Percentiles rank a stretch among this genome's conserved stretches.
Evolutionary conservation across 306 rosid species (phyloP).

Genomic region (Acacia crassicarpa): DNA sequence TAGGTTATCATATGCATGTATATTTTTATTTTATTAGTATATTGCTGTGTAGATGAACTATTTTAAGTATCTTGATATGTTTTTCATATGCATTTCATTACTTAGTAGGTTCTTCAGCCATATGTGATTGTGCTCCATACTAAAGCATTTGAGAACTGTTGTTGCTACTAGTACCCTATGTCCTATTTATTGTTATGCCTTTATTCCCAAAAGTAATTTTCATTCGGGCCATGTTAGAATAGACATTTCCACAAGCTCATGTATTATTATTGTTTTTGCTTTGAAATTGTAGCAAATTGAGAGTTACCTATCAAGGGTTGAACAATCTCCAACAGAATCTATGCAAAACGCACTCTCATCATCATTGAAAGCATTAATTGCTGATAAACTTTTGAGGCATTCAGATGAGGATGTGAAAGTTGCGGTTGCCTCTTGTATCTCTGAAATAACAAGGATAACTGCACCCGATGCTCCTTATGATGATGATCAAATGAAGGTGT

Average conservation of each 20-base stretch:
- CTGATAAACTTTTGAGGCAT: conserved; percentile 60
- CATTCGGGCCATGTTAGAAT: background rate
- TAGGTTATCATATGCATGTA: background rate
- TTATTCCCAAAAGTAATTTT: background rate
- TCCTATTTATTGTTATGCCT: background rate
- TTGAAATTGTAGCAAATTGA: conserved; percentile 58
- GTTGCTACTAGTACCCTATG: background rate
- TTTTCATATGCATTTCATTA: background rate
- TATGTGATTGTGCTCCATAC: background rate
- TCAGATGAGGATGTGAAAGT: conserved; percentile 72
- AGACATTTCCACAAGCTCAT: conserved; percentile 20
- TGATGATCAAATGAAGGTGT: conserved; percentile 91
- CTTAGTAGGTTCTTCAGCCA: background rate
- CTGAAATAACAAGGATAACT: conserved; percentile 88
- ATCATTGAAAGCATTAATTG: conserved; percentile 58
- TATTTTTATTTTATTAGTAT: background rate
- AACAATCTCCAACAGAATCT: conserved; percentile 69
- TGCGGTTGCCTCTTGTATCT: conserved; percentile 83
- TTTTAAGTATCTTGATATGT: background rate
- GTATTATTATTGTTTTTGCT: background rate
- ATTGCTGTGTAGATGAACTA: background rate
- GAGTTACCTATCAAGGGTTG: conserved; percentile 60
- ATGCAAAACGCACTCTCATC: conserved; percentile 75
- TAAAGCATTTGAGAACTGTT: background rate
- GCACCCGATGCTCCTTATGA: conserved; percentile 94